Evolutionary conservation across 176 grass and related monocot species (phyloP).

Genomic region (Luzula sylvatica): DNA sequence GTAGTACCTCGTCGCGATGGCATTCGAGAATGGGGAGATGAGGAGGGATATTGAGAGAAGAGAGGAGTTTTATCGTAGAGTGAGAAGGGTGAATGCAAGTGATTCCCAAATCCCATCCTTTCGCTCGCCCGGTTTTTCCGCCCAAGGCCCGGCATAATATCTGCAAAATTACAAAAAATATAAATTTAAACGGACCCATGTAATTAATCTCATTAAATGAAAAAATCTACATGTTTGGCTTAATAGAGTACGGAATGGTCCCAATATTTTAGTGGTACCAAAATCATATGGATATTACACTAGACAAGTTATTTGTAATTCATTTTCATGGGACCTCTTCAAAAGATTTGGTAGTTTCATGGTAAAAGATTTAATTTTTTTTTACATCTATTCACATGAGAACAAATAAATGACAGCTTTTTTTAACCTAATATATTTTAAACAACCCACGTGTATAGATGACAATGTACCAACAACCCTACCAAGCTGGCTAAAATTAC

Average conservation of each 20-base stretch:
- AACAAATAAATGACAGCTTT: too few relatives aligned
- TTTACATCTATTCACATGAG: conserved; percentile 1
- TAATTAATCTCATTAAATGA: too few relatives aligned
- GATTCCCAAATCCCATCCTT: conserved; percentile 82
- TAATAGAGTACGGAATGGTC: not conserved
- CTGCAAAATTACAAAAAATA: conserved; percentile 21
- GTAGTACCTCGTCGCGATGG: conserved; percentile 65
- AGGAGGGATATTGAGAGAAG: conserved; percentile 58
- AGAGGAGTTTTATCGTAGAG: conserved; percentile 39
- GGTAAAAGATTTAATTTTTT: too few relatives aligned
- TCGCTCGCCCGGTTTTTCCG: conserved; percentile 53
- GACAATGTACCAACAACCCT: too few relatives aligned
- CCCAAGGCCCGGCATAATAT: conserved; percentile 69
- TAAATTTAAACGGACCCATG: too few relatives aligned
- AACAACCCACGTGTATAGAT: too few relatives aligned
- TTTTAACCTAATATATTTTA: too few relatives aligned
- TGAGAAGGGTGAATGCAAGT: conserved; percentile 79
- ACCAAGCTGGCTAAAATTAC: too few relatives aligned
- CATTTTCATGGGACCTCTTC: not conserved
- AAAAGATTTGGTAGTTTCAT: too few relatives aligned
- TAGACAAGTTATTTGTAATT: not conserved
- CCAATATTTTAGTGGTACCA: not conserved
- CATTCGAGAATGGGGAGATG: conserved; percentile 89
- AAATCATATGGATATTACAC: conserved; percentile 5
- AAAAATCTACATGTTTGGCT: not conserved